Percentiles rank a stretch among this genome's conserved stretches.
Conservation (phyloP, 352 stramenopile genomes). For the Blastocystis sp. region DNA sequence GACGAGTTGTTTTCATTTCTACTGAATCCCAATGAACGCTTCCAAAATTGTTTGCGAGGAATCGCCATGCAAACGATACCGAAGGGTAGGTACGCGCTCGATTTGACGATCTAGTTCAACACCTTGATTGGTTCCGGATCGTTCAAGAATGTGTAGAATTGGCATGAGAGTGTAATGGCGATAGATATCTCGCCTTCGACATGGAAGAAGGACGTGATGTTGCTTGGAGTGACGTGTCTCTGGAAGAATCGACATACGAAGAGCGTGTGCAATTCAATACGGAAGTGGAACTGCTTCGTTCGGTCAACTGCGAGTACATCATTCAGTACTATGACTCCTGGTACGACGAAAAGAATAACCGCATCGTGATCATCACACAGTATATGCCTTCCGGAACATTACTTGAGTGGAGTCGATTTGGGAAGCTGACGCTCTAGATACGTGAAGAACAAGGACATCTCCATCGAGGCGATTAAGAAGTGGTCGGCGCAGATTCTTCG, state of each 20-base stretch:
- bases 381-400: conserved; percentile 88
- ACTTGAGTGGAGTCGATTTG: conserved; percentile 64
- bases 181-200: conserved; percentile 82
- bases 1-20: neutral
- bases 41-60: neutral
- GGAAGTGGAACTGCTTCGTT: conserved; percentile 86
- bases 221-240: conserved; percentile 94
- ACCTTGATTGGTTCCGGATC: conserved; percentile 54
- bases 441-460: conserved; percentile 58
- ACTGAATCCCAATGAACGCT: neutral
- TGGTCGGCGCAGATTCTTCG: conserved; percentile 77
- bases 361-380: conserved; percentile 96
- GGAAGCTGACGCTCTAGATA: neutral
- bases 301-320: conserved; percentile 94
- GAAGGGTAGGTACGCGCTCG: neutral
- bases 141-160: conserved; percentile 74
- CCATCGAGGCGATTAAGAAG: conserved; percentile 66
- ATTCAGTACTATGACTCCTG: conserved; percentile 96
- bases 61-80: conserved; percentile 25
- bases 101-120: neutral
- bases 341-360: conserved; percentile 91
- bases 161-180: neutral
- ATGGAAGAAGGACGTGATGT: conserved; percentile 96
- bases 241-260: conserved; percentile 79
- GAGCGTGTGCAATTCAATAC: conserved; percentile 87